Evolutionary conservation across 495 filamentous ascomycete genomes (phyloP), one percentile per base, ranked within the genome.

Genomic region (Penicillium ochrochloron): DNA sequence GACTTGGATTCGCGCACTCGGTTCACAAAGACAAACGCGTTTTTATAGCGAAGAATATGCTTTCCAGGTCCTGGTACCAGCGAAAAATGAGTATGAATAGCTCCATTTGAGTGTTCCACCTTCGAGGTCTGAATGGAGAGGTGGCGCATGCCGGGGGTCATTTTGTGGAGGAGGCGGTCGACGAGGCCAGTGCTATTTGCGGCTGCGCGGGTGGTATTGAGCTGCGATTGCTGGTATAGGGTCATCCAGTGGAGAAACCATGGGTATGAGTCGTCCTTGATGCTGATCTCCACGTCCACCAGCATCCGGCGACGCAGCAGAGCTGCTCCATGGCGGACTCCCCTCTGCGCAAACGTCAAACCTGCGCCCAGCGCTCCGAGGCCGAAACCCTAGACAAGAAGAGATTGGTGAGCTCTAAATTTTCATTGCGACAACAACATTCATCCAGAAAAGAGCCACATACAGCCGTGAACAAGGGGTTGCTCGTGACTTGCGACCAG

Each of bases 161-260:
- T 81, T 63, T 80, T 85, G 66, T 79, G 79, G 64, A 84, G 82
- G 70, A 87, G 66, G 62, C 78, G 80, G 39, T 87, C 80, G 61
- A 87, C 58, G 3, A 83, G 72, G 31, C 84, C 78, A 52, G 75
- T 56, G 60, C 78, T 80, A 57, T 71, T 73, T 46, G 75, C 70
- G n/a, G 71, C 67, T 17, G 73, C 61, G 58, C 71, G 68, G 76
- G 77, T 57, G 71, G 81, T 62, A 46, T 69, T 73, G 53, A 84
- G 68, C 65, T 86, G 85, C 37, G 82, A 78, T 62, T 82, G 79
- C 50, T 94, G 92, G 61, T 93, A 94, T 33, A 90, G 81, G 17
- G 93, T 91, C 79, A 99, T 91, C 94, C 96, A 99, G 44, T 92
- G 86, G 5, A 99, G 84, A 39, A 98, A 87, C 94, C 95, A 98